Evolutionary conservation across 306 rosid genomes (phyloP).

Genomic region (Gastrolobium villosum): DNA sequence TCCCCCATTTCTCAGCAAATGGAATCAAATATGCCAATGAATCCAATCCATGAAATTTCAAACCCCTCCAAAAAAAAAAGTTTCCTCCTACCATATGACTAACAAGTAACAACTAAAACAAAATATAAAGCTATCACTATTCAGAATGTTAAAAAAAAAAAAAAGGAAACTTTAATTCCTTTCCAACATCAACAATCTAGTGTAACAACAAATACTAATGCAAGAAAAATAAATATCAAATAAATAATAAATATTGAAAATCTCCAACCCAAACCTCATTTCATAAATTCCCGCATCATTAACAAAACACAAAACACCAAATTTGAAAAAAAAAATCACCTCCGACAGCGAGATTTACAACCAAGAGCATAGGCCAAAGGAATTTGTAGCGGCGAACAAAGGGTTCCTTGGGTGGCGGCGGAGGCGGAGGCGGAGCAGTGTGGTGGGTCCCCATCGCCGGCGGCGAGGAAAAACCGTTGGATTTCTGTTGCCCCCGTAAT

Average conservation of each 20-base stretch:
- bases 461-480: slow-evolving; percentile 57
- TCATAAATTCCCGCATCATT: neutral
- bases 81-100: neutral
- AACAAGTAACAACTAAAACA: neutral
- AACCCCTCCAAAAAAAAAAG: neutral
- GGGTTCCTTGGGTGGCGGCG: slow-evolving; percentile 69
- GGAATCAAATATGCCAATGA: slow-evolving; percentile 33
- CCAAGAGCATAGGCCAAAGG: slow-evolving; percentile 84
- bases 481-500: slow-evolving; percentile 60
- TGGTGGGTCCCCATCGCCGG: slow-evolving; percentile 53
- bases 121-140: neutral
- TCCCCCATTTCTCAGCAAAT: slow-evolving; percentile 29
- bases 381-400: slow-evolving; percentile 84
- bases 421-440: slow-evolving; percentile 59
- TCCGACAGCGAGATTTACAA: slow-evolving; percentile 88
- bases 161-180: slow-evolving; percentile 21
- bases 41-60: slow-evolving; percentile 20
- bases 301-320: neutral
- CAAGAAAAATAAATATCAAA: neutral
- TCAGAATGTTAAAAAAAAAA: neutral
- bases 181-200: slow-evolving; percentile 21
- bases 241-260: neutral
- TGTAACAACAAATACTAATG: slow-evolving; percentile 4
- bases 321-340: slow-evolving; percentile 53
- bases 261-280: slow-evolving; percentile 37